Percentiles rank a stretch among this genome's conserved stretches.
These are phyloP conservation scores for Marsdenia floribunda DNA, from an alignment of 257 asterid species.

Conservation along the genomic window DNA sequence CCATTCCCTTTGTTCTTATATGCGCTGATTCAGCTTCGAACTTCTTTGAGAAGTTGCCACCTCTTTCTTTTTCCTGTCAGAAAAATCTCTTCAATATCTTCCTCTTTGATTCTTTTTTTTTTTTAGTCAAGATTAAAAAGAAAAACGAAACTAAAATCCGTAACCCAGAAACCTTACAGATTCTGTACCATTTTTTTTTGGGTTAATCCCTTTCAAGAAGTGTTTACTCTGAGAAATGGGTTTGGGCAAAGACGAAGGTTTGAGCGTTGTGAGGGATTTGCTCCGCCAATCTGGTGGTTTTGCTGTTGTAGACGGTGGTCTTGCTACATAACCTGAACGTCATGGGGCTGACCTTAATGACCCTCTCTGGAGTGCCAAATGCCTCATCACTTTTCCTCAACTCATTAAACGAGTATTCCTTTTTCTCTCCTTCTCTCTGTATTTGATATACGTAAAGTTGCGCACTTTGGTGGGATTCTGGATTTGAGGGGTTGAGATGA, in stretches of 20 bases:
- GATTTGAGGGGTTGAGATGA: not conserved
- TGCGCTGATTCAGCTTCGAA: slow-evolving; percentile 6
- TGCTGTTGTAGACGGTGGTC: slow-evolving; percentile 77
- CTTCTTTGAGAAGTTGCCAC: slow-evolving; percentile 6
- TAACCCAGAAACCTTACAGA: not conserved
- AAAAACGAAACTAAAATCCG: not conserved
- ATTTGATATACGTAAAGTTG: not conserved
- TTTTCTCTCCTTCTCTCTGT: not conserved
- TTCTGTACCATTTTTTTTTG: not conserved
- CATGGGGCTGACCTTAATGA: slow-evolving; percentile 70
- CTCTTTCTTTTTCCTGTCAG: not conserved
- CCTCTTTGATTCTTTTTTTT: not conserved
- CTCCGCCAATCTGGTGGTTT: slow-evolving; percentile 65
- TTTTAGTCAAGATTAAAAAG: not conserved
- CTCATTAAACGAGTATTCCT: slow-evolving; percentile 56
- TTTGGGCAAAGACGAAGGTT: slow-evolving; percentile 11
- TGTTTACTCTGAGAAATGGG: slow-evolving; percentile 24
- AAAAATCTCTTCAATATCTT: not conserved
- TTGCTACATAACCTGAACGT: slow-evolving; percentile 77
- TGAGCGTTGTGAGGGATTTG: slow-evolving; percentile 34
- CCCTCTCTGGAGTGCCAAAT: slow-evolving; percentile 85
- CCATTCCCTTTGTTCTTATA: not conserved
- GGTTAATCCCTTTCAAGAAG: not conserved
- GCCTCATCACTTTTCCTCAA: slow-evolving; percentile 65
- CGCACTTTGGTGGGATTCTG: not conserved